Conservation (phyloP, 345 rosid species). For the Brassica cretica region DNA sequence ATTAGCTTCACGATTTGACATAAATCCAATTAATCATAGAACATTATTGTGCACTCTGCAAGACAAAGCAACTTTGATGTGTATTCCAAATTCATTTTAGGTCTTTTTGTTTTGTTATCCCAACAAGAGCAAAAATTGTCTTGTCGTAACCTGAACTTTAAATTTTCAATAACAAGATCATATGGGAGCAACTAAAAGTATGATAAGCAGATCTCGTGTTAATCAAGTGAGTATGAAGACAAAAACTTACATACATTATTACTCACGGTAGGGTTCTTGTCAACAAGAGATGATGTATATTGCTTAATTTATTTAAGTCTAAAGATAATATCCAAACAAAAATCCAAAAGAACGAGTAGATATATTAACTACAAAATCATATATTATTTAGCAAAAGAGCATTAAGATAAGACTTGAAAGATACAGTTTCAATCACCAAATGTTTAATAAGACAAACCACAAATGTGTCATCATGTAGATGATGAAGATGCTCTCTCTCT, state of each 20-base stretch:
- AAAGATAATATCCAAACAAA: slow-evolving; percentile 5
- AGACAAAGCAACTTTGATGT: neutral
- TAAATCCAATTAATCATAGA: neutral
- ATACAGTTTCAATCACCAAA: slow-evolving; percentile 35
- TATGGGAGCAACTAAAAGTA: neutral
- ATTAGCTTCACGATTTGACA: neutral
- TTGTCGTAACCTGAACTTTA: neutral
- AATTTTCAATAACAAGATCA: neutral
- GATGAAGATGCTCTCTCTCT: slow-evolving; percentile 38
- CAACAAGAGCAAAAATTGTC: neutral
- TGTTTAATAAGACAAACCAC: slow-evolving; percentile 37
- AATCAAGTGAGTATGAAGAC: neutral
- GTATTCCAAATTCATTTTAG: neutral
- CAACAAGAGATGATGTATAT: neutral
- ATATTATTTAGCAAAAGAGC: slow-evolving; percentile 19
- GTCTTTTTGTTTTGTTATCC: neutral
- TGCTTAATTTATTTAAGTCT: neutral
- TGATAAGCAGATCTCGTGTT: neutral
- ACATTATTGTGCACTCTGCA: neutral
- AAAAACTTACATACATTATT: neutral
- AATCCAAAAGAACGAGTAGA: neutral
- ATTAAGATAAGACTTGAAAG: slow-evolving; percentile 34
- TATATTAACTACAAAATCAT: slow-evolving; percentile 1
- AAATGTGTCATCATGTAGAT: slow-evolving; percentile 23
- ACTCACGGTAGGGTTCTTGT: slow-evolving; percentile 13